Base-by-base conservation (phyloP, 257 asterid genomes). In the Fraxinus americana region DNA sequence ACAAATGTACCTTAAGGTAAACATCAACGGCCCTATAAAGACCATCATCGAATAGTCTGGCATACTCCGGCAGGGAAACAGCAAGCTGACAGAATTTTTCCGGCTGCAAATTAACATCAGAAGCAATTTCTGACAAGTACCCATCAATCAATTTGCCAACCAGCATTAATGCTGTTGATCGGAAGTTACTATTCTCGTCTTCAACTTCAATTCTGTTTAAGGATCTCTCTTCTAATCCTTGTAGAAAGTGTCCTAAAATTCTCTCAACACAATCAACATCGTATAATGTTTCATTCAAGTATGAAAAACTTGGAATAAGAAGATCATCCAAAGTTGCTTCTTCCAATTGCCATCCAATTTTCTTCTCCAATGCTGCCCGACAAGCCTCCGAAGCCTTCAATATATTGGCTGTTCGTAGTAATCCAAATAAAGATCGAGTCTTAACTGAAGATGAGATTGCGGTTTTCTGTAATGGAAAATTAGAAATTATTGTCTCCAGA, bases 21-120 rank as follows among this genome's bases (percentile, higher is more conserved):
- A 96, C 97, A 84, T 96, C 99, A n/a, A 96, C 97, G 30, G 98
- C 99, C 74, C 99, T 88, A 75, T 96, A 96, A 54, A 96, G 96
- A 14, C 99, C 99, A 70, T 96, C 98, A 81, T 96, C 96, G 38
- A 87, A 96, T 57, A 91, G 85, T 71, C 99, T 88, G 71, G 99
- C 97, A 17, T 82, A 89, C 38, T 93, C 93, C 70, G 98, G 97
- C 86, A 93, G 67, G 13, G 96, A 81, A 66, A 90, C 78, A 57
- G 98, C 94, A 36, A 96, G 83, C 39, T 93, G 93, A 78, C 80
- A 89, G 75, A 96, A 96, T 57, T 87, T 88, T 2, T 90, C 96
- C 76, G 94, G 87, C 86, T 87, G 88, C 82, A 96, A 83, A 84
- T 93, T 96, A 63, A 92, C 92, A 70, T 96, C 99, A 74, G 98